phyloP scores from a whole-genome alignment of 2,329 filamentous ascomycete genomes.

The Colletotrichum lindemuthianum region DNA sequence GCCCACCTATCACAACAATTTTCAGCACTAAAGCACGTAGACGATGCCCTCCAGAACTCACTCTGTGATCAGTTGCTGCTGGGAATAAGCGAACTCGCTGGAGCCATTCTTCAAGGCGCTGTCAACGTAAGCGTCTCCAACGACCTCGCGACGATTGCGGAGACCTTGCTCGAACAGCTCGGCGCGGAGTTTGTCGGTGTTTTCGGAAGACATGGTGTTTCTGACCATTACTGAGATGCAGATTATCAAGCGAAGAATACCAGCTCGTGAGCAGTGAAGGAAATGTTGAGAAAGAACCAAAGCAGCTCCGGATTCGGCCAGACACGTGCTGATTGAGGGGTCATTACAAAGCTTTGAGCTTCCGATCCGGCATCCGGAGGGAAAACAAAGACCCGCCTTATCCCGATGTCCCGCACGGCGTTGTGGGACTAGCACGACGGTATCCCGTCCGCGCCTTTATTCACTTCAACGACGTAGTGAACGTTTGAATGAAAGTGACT shows the following conservation, averaged over 20 bases:
- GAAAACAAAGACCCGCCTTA: slow-evolving; percentile 7
- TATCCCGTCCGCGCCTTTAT: slow-evolving; percentile 4
- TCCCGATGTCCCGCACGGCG: slow-evolving; percentile 9
- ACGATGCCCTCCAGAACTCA: slow-evolving; percentile 35
- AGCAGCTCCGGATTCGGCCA: slow-evolving; percentile 8
- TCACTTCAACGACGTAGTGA: too few relatives aligned
- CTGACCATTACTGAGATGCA: neutral
- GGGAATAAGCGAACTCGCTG: slow-evolving; percentile 65
- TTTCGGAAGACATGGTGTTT: slow-evolving; percentile 14
- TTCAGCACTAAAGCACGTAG: neutral
- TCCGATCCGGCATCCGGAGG: slow-evolving; percentile 4
- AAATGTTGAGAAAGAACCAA: neutral
- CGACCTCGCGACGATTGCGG: slow-evolving; percentile 66
- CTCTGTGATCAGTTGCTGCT: slow-evolving; percentile 72
- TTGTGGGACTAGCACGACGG: slow-evolving; percentile 12
- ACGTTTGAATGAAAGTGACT: too few relatives aligned
- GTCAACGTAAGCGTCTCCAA: slow-evolving; percentile 68
- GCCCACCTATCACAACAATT: slow-evolving; percentile 43
- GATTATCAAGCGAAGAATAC: neutral
- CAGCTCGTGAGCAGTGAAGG: neutral
- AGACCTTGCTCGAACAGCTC: slow-evolving; percentile 68
- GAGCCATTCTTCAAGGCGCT: slow-evolving; percentile 61
- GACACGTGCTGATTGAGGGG: slow-evolving; percentile 13
- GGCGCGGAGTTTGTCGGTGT: slow-evolving; percentile 20
- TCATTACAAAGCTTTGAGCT: neutral